Conservation (phyloP, 306 rosid species). For the Trifolium pratense region DNA sequence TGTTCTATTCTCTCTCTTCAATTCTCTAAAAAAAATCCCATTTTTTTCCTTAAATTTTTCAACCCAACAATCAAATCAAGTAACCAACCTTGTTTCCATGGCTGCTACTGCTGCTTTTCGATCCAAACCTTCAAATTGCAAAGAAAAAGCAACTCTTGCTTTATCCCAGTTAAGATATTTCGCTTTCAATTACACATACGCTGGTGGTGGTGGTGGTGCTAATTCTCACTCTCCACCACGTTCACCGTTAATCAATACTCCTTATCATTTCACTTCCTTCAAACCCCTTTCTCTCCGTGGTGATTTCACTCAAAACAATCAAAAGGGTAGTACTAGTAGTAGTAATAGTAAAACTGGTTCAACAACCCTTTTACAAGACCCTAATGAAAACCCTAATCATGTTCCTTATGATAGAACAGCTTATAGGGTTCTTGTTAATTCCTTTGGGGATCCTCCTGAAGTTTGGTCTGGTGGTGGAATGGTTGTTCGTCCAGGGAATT, state of each 20-base stretch:
- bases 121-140: slow-evolving; percentile 63
- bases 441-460: slow-evolving; percentile 87
- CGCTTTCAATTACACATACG: slow-evolving; percentile 55
- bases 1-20: not conserved
- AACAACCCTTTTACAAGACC: slow-evolving; percentile 2
- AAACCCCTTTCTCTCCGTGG: slow-evolving; percentile 74
- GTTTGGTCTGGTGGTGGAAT: slow-evolving; percentile 94
- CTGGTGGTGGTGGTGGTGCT: slow-evolving; percentile 17
- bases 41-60: not conserved
- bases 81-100: slow-evolving; percentile 10
- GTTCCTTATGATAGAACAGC: slow-evolving; percentile 4
- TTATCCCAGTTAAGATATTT: slow-evolving; percentile 64
- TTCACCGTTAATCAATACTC: slow-evolving; percentile 44
- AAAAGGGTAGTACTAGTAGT: slow-evolving; percentile 11
- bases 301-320: slow-evolving; percentile 43
- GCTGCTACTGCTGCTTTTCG: slow-evolving; percentile 67
- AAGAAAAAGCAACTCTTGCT: slow-evolving; percentile 59
- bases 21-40: not conserved
- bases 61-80: slow-evolving; percentile 12
- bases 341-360: not conserved
- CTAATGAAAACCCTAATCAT: slow-evolving; percentile 4
- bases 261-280: slow-evolving; percentile 72
- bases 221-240: slow-evolving; percentile 52
- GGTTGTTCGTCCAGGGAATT: slow-evolving; percentile 60
- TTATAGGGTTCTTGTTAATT: slow-evolving; percentile 39